phyloP scores from a whole-genome alignment of 352 stramenopile genomes.

The Hyphochytrium catenoides region DNA sequence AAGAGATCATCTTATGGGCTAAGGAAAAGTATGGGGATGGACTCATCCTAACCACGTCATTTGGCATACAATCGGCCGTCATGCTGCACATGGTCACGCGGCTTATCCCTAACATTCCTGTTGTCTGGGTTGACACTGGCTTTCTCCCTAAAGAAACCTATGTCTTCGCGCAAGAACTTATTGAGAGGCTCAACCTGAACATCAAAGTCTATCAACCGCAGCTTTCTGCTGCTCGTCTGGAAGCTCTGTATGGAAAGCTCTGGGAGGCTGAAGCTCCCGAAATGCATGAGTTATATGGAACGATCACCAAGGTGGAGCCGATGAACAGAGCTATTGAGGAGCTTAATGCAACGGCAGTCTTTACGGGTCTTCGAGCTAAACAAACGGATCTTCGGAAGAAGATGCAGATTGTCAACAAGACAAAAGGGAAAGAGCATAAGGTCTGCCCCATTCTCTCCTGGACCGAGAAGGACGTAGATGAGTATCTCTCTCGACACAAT shows the following conservation, averaged over 20 bases:
- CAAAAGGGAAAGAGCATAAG: slow-evolving; percentile 52
- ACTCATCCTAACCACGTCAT: slow-evolving; percentile 48
- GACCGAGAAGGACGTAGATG: slow-evolving; percentile 36
- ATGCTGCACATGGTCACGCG: slow-evolving; percentile 43
- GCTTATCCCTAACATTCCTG: slow-evolving; percentile 24
- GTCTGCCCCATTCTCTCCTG: slow-evolving; percentile 57
- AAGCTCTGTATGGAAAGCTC: slow-evolving; percentile 56
- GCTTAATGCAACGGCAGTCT: slow-evolving; percentile 25
- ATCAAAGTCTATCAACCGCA: slow-evolving; percentile 44
- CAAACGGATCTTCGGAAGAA: slow-evolving; percentile 38
- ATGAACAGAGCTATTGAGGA: slow-evolving; percentile 42
- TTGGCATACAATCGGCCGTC: slow-evolving; percentile 54
- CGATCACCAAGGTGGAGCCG: slow-evolving; percentile 55
- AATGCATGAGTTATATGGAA: slow-evolving; percentile 45
- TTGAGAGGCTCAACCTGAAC: slow-evolving; percentile 31
- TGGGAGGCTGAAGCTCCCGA: slow-evolving; percentile 37
- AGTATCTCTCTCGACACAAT: slow-evolving; percentile 35
- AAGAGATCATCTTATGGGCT: slow-evolving; percentile 38
- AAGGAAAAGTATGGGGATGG: slow-evolving; percentile 31
- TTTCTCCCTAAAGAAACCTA: slow-evolving; percentile 59
- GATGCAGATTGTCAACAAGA: slow-evolving; percentile 41
- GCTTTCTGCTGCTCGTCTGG: slow-evolving; percentile 43
- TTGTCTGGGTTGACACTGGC: slow-evolving; percentile 57
- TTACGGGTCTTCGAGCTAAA: slow-evolving; percentile 45
- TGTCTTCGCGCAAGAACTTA: slow-evolving; percentile 34